Conservation (phyloP, 23 red algal species). For the Pyropia yezoensis region DNA sequence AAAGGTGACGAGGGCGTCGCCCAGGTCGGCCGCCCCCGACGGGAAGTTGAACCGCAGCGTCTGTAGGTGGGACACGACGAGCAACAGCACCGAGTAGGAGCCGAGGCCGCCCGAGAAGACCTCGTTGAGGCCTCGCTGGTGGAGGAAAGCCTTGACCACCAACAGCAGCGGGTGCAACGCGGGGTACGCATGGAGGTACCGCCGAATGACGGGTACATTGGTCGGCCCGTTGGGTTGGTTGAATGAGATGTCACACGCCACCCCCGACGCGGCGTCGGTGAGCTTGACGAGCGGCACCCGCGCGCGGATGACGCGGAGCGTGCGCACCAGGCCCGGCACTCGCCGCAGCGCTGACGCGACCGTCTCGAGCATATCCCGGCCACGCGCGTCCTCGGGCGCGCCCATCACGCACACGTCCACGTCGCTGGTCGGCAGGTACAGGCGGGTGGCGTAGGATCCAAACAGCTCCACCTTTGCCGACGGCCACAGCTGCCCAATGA, state of each 20-base stretch:
- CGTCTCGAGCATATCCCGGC: constrained; percentile 26
- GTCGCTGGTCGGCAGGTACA: constrained; percentile 79
- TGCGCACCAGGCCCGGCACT: constrained; percentile 46
- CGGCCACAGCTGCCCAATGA: constrained; percentile 62
- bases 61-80: constrained; percentile 87
- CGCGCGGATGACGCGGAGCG: constrained; percentile 55
- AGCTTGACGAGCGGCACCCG: constrained; percentile 85
- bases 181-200: constrained; percentile 53
- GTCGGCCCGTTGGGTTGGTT: constrained; percentile 34
- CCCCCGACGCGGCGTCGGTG: constrained; percentile 24
- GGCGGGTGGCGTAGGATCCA: constrained; percentile 73
- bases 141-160: constrained; percentile 77
- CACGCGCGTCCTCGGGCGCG: constrained; percentile 25
- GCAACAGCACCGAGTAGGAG: constrained; percentile 61
- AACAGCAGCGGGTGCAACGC: constrained; percentile 61
- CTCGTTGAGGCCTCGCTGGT: constrained; percentile 78
- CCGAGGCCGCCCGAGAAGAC: constrained; percentile 73
- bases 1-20: constrained; percentile 44
- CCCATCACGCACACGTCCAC: constrained; percentile 79
- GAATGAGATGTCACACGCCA: constrained; percentile 90
- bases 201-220: constrained; percentile 59
- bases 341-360: constrained; percentile 57
- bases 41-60: constrained; percentile 73
- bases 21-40: constrained; percentile 46
- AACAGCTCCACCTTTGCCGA: constrained; percentile 32